A percentile compares a stretch with the other conserved stretches of the same genome.
Conservation (phyloP, 2,329 filamentous ascomycete species). For the Aspergillus luchuensis region DNA sequence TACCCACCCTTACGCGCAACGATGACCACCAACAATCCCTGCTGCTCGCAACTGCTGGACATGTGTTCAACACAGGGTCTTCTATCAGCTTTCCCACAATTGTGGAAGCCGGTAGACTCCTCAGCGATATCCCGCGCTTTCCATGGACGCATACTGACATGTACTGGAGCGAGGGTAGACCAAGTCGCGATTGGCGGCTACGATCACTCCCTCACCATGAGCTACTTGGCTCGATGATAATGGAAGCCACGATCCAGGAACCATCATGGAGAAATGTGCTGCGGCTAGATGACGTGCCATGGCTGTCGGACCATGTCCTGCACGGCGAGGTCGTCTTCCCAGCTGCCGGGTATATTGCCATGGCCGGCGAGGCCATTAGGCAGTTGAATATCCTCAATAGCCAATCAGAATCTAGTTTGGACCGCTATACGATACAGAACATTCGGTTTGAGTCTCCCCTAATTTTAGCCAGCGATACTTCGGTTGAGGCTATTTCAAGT, state of each 20-base stretch:
- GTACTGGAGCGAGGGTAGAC: conserved; percentile 25
- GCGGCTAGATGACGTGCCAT: conserved; percentile 27
- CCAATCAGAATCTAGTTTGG: too few relatives aligned
- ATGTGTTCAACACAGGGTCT: conserved; percentile 7
- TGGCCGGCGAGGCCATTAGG: conserved; percentile 26
- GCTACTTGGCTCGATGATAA: conserved; percentile 27
- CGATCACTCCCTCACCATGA: conserved; percentile 30
- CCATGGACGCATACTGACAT: conserved; percentile 25
- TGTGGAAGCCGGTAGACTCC: background rate
- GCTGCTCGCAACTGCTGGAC: conserved; percentile 26
- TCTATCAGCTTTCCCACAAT: conserved; percentile 3
- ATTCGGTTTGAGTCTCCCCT: too few relatives aligned
- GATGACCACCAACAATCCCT: conserved; percentile 17
- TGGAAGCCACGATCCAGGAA: conserved; percentile 27
- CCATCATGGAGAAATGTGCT: conserved; percentile 34
- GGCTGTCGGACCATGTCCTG: conserved; percentile 35
- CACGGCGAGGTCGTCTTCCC: conserved; percentile 26
- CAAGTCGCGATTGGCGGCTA: conserved; percentile 23
- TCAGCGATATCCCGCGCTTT: conserved; percentile 28
- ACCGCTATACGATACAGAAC: too few relatives aligned
- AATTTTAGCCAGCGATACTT: too few relatives aligned
- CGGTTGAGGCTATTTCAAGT: too few relatives aligned
- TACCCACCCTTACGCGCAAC: conserved; percentile 7
- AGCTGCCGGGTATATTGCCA: conserved; percentile 27
- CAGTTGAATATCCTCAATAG: too few relatives aligned